These are phyloP conservation scores for Entamoeba moshkovskii DNA, from an alignment of 208 protist genomes.

Conservation along the genomic window DNA sequence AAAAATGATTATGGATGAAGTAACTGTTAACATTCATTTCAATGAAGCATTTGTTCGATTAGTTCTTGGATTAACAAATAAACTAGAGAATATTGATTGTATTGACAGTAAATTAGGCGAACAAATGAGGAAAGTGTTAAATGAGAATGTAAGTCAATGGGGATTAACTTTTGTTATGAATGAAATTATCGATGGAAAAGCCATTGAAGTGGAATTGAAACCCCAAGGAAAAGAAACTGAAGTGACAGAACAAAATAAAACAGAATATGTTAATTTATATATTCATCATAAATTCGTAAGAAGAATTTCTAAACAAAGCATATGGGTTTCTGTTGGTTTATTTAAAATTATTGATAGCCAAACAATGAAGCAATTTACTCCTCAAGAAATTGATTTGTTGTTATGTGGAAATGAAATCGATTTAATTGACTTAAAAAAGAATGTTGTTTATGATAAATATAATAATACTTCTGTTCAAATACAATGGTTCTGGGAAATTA, in stretches of 20 bases:
- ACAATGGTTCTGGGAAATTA: constrained; percentile 5
- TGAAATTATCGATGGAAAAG: background rate
- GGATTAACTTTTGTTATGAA: background rate
- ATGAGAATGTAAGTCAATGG: background rate
- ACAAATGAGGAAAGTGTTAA: background rate
- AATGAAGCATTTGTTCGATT: background rate
- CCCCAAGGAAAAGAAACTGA: constrained; percentile 41
- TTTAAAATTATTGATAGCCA: background rate
- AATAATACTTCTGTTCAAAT: background rate
- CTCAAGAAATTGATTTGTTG: background rate
- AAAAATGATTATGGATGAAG: background rate
- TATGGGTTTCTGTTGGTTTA: background rate
- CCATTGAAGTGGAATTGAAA: constrained; percentile 10
- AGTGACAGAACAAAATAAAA: constrained; percentile 49
- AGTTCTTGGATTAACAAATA: background rate
- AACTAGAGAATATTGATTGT: background rate
- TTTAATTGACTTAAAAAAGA: background rate
- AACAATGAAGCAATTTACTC: background rate
- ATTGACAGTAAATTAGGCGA: background rate
- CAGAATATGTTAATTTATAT: constrained; percentile 52
- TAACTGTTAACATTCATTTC: background rate
- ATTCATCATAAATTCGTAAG: constrained; percentile 43
- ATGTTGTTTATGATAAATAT: background rate
- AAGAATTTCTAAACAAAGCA: background rate
- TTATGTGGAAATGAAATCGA: background rate